Base-by-base conservation (phyloP, 306 rosid species). In the Senna siamea region DNA sequence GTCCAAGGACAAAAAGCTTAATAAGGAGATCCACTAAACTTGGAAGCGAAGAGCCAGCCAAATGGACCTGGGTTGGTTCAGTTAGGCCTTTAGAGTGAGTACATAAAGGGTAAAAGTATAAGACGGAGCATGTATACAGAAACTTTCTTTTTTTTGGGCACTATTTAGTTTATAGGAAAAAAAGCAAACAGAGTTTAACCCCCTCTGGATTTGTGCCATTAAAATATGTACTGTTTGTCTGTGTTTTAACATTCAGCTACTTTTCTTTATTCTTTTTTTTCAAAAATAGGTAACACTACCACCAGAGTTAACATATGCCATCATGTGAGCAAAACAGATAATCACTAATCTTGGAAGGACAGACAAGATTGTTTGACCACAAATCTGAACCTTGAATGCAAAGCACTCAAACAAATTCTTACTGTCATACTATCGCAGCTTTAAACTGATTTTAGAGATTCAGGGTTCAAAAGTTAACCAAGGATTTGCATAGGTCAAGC, bases 391-490 rank as follows among this genome's bases (percentile, higher is more conserved):
- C 62, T 56, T 11, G 9, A 56, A 56, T 26, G 17, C 9, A 14
- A 54, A 53, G 58, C 17, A 13, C 7, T 46, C 74, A 69, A 51
- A 35, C 37, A 35, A 48, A 69, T 53, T 52, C 37, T 70, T 54
- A 38, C 9, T n/a, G 47, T 28, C 17, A 43, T 57, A 72, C 28
- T 43, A 15, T 54, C 48, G n/a, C 34, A 72, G 37, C 57, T 72
- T 32, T 13, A n/a, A n/a, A 59, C 22, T 59, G 23, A 32, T 30
- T 57, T 7, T 5, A 32, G 19, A 59, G 8, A 59, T 59, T 32
- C 17, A 32, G 44, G 43, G 44, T 15, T 59, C 11, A 57, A 57
- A 57, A 28, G 40, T 13, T 57, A 57, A 10, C 40, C 6, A 57
- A 30, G 17, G 14, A 56, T 56, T 28, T 58, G 20, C 43, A 30